These are phyloP conservation scores for Coemansia nantahalensis DNA, from an alignment of 192 early-diverging fungal species.

Conservation along the genomic window DNA sequence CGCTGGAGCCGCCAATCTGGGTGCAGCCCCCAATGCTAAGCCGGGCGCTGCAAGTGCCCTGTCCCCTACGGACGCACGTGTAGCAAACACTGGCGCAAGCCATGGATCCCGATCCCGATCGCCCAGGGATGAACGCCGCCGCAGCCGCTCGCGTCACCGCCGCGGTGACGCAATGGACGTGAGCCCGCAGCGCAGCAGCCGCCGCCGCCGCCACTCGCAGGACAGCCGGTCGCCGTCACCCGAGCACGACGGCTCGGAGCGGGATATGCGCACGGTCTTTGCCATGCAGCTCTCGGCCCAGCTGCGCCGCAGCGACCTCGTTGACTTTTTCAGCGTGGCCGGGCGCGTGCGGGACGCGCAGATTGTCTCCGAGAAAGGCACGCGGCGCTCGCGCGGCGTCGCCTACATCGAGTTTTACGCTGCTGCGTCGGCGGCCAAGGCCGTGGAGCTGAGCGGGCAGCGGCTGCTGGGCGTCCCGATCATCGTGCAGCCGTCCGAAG, in stretches of 20 bases:
- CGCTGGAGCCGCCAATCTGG: conserved; percentile 2
- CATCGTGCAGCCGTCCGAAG: conserved; percentile 86
- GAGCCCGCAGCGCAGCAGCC: conserved; percentile 5
- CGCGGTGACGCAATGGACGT: neutral
- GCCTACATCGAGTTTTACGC: conserved; percentile 98
- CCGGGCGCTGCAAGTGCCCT: conserved; percentile 12
- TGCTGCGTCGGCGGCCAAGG: conserved; percentile 74
- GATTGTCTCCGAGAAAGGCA: conserved; percentile 81
- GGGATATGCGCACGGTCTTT: conserved; percentile 92
- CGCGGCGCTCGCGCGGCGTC: conserved; percentile 85
- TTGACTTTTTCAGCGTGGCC: conserved; percentile 78
- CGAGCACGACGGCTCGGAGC: conserved; percentile 68
- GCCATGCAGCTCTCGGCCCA: conserved; percentile 89
- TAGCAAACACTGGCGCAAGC: conserved; percentile 8
- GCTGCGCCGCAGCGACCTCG: conserved; percentile 72
- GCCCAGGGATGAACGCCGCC: conserved; percentile 5
- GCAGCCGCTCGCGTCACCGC: conserved; percentile 13
- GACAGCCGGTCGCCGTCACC: conserved; percentile 59
- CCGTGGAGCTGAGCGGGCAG: conserved; percentile 79
- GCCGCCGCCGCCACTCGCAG: conserved; percentile 6
- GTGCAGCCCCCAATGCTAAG: conserved; percentile 14
- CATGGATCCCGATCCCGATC: conserved; percentile 9
- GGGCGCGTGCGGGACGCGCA: conserved; percentile 87
- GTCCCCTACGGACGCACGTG: conserved; percentile 10
- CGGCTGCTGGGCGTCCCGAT: conserved; percentile 92